Conservation (phyloP, 176 grass and related monocot genomes). For the Ananas comosus region DNA sequence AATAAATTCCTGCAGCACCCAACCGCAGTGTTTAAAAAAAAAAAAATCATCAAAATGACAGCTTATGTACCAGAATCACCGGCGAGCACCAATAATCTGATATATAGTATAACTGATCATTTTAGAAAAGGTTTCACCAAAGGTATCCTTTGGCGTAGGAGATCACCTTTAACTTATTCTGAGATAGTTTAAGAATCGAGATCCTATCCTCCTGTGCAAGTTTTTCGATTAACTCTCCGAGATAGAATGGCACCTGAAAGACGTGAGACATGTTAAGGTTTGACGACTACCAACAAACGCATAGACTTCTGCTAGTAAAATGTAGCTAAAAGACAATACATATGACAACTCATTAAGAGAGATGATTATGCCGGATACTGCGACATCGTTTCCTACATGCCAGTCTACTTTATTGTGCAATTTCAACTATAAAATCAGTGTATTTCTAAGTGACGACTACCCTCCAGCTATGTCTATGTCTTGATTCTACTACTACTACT, state of each 20-base stretch:
- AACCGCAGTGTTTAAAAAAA: slow-evolving; percentile 3
- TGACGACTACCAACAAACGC: not conserved
- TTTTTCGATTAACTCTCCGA: slow-evolving; percentile 71
- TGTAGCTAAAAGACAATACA: too few relatives aligned
- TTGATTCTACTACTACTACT: too few relatives aligned
- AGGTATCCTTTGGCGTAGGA: not conserved
- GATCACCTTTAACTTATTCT: slow-evolving; percentile 72
- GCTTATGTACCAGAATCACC: not conserved
- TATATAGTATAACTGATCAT: not conserved
- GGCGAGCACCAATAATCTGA: not conserved
- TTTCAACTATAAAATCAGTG: too few relatives aligned
- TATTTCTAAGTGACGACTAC: too few relatives aligned
- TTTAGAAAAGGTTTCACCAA: too few relatives aligned
- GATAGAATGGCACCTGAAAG: slow-evolving; percentile 61
- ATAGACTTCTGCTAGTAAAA: not conserved
- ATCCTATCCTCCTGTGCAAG: slow-evolving; percentile 48
- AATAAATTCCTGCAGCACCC: slow-evolving; percentile 62
- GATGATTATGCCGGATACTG: too few relatives aligned
- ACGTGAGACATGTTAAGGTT: not conserved
- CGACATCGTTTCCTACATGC: too few relatives aligned
- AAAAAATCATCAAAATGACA: not conserved
- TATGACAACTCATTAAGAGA: too few relatives aligned
- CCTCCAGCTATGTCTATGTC: too few relatives aligned
- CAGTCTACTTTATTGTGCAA: too few relatives aligned
- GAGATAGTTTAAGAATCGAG: slow-evolving; percentile 44